These are phyloP conservation scores for Piper longum DNA, from an alignment of 164 flowering plant genomes.

Conservation along the genomic window DNA sequence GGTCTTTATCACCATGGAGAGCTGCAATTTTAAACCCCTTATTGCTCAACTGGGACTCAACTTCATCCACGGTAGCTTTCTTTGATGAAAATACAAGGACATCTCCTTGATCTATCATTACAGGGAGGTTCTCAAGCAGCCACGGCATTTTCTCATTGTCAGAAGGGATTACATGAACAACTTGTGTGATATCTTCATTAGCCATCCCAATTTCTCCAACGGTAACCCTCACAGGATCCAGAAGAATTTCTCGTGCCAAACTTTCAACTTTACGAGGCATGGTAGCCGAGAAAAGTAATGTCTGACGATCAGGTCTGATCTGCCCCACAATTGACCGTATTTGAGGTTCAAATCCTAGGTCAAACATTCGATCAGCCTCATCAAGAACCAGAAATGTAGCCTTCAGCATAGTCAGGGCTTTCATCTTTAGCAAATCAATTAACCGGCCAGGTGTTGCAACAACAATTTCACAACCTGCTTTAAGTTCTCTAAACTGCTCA, in stretches of 20 bases:
- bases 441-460: conserved; percentile 96
- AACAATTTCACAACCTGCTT: conserved; percentile 92
- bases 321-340: conserved; percentile 93
- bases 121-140: conserved; percentile 86
- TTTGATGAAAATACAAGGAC: conserved; percentile 85
- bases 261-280: conserved; percentile 91
- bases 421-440: conserved; percentile 95
- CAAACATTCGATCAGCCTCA: conserved; percentile 99
- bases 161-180: conserved; percentile 70
- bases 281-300: conserved; percentile 91
- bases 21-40: conserved; percentile 73
- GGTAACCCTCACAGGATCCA: conserved; percentile 79
- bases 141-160: conserved; percentile 81
- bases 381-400: conserved; percentile 91
- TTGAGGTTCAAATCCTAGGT: conserved; percentile 97
- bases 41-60: conserved; percentile 52
- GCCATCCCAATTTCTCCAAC: conserved; percentile 96
- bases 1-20: conserved; percentile 98
- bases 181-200: conserved; percentile 90
- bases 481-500: conserved; percentile 97
- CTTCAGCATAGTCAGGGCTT: conserved; percentile 74
- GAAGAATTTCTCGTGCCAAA: conserved; percentile 76
- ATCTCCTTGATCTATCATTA: conserved; percentile 83
- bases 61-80: conserved; percentile 77
- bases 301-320: conserved; percentile 92